Evolutionary conservation across 441 rosid species (phyloP).

Genomic region (Dalechampia spathulata): DNA sequence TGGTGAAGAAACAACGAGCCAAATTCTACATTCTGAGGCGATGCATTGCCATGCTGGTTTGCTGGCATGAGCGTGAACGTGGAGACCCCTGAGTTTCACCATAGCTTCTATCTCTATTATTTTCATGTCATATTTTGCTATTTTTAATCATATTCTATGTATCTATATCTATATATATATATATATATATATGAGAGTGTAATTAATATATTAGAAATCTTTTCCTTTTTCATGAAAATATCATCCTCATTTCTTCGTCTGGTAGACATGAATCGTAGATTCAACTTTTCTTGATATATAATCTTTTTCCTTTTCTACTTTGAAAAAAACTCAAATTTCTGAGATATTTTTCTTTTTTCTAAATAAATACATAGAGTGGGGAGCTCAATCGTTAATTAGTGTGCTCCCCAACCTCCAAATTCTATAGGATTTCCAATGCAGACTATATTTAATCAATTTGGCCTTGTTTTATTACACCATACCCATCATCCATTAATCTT

Average conservation of each 20-base stretch:
- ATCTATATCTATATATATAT: no score
- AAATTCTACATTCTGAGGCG: slow-evolving; percentile 84
- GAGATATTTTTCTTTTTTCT: no score
- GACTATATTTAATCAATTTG: slow-evolving; percentile 16
- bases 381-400: slow-evolving; percentile 1
- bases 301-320: neutral
- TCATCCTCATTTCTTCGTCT: neutral
- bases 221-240: neutral
- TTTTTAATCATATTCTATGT: no score
- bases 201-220: slow-evolving; percentile 13
- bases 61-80: slow-evolving; percentile 65
- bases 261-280: no score
- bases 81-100: slow-evolving; percentile 29
- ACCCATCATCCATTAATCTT: slow-evolving; percentile 9
- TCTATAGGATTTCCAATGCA: slow-evolving; percentile 21
- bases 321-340: no score
- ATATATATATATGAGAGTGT: slow-evolving; percentile 18
- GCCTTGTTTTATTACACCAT: slow-evolving; percentile 22
- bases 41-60: slow-evolving; percentile 78
- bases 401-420: slow-evolving; percentile 12
- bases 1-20: slow-evolving; percentile 78
- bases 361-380: neutral
- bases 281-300: neutral
- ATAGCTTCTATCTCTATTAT: no score
- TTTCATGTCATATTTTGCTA: no score